Conservation (phyloP, 148 eudicot species). For the Fagopyrum esculentum region DNA sequence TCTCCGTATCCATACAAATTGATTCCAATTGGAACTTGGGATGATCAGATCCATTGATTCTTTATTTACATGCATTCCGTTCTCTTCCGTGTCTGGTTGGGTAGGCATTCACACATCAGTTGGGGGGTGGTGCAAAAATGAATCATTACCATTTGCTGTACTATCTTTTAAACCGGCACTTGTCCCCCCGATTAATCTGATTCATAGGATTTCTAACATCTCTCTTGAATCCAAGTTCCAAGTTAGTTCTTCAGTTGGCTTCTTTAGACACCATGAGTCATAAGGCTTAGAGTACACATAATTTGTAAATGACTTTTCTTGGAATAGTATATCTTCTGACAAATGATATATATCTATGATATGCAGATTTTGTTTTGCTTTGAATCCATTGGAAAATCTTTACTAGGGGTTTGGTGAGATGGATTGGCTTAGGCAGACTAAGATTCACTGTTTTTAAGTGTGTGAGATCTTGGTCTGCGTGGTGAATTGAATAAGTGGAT, state of each 20-base stretch:
- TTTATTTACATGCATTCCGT: not conserved
- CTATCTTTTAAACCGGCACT: no score
- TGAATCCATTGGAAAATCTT: not conserved
- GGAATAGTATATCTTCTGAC: not conserved
- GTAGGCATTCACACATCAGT: no score
- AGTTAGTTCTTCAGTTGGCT: not conserved
- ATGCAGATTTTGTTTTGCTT: constrained; percentile 1
- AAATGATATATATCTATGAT: not conserved
- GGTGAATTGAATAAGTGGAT: constrained; percentile 6
- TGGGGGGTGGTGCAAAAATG: no score
- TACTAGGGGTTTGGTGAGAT: not conserved
- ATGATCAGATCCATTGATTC: constrained; percentile 5
- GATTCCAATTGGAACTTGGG: not conserved
- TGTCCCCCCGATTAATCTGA: no score
- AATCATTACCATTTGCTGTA: no score
- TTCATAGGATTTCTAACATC: not conserved
- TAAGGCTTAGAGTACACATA: not conserved
- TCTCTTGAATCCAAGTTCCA: not conserved
- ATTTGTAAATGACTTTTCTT: not conserved
- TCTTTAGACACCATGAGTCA: not conserved
- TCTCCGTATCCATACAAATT: not conserved
- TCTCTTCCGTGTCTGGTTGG: not conserved
- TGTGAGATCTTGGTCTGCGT: constrained; percentile 35
- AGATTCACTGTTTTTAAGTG: constrained; percentile 34
- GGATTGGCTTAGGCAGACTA: constrained; percentile 32